phyloP scores from a whole-genome alignment of 495 filamentous ascomycete species.

The Aspergillus diversus region DNA sequence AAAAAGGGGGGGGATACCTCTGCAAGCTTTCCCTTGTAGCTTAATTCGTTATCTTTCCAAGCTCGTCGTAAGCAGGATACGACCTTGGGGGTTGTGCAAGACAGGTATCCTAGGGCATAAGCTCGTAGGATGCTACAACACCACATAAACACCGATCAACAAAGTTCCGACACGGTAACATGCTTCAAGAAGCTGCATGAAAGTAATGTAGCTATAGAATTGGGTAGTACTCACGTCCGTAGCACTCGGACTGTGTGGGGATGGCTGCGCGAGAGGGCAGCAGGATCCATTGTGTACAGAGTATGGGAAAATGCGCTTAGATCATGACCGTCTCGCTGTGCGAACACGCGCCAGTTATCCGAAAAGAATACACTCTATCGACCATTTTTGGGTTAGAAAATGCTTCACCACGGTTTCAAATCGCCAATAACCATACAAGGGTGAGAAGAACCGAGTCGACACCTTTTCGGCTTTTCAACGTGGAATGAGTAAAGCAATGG shows the following conservation, averaged over 20 bases:
- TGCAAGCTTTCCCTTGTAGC: conserved; percentile 39
- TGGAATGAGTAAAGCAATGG: not conserved
- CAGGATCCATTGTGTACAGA: conserved; percentile 37
- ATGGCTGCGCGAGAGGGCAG: conserved; percentile 28
- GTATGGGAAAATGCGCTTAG: conserved; percentile 21
- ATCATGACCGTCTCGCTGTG: conserved; percentile 24
- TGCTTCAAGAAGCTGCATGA: conserved; percentile 18
- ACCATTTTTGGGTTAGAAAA: conserved; percentile 13
- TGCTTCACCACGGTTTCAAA: conserved; percentile 6
- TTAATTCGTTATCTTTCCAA: conserved; percentile 49
- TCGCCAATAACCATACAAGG: conserved; percentile 11
- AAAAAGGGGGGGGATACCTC: conserved; percentile 32
- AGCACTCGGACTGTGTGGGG: conserved; percentile 32
- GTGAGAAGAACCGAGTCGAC: conserved; percentile 11
- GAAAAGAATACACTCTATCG: conserved; percentile 8
- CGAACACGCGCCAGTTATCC: conserved; percentile 2
- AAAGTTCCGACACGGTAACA: conserved; percentile 12
- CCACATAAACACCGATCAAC: conserved; percentile 19
- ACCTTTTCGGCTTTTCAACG: not conserved
- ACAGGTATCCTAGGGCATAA: conserved; percentile 76
- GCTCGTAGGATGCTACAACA: conserved; percentile 66
- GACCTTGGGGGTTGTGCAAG: conserved; percentile 67
- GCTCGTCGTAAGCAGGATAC: conserved; percentile 57
- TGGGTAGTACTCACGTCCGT: conserved; percentile 33
- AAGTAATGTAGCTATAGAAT: conserved; percentile 23